Conservation (phyloP, 768 basidiomycete species). For the Boletus reticuloceps region DNA sequence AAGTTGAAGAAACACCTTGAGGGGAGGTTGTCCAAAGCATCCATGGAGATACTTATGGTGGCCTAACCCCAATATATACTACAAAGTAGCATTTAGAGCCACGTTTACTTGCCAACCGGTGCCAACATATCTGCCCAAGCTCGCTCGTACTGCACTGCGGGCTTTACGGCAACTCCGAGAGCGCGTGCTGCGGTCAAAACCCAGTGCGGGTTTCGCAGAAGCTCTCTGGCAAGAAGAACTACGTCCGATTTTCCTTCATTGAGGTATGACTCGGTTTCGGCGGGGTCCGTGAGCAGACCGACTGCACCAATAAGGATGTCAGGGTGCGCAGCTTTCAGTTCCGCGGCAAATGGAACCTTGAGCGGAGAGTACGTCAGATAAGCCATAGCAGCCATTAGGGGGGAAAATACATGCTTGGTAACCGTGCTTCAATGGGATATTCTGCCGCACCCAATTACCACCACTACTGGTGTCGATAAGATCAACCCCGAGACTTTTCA, state of each 20-base stretch:
- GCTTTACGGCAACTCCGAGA: constrained; percentile 62
- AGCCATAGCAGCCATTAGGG: not conserved
- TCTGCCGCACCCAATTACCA: constrained; percentile 60
- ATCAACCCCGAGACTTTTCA: constrained; percentile 66
- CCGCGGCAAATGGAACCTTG: constrained; percentile 67
- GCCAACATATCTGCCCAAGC: constrained; percentile 46
- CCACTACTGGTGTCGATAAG: constrained; percentile 73
- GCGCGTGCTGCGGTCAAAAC: constrained; percentile 57
- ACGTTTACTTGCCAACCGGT: not conserved
- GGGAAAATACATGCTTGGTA: constrained; percentile 51
- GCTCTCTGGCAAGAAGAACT: constrained; percentile 62
- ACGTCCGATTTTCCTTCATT: constrained; percentile 66
- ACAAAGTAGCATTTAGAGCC: not conserved
- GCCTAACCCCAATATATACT: too few relatives aligned
- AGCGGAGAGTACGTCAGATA: not conserved
- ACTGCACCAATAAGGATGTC: constrained; percentile 58
- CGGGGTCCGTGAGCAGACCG: constrained; percentile 66
- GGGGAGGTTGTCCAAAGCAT: not conserved
- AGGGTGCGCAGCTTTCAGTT: constrained; percentile 59
- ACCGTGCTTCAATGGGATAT: constrained; percentile 50
- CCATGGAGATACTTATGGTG: too few relatives aligned
- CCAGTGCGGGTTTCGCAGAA: constrained; percentile 68
- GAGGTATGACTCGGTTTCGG: constrained; percentile 61
- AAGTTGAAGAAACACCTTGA: too few relatives aligned
- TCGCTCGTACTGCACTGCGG: constrained; percentile 71